Evolutionary conservation across 148 eudicot species (phyloP).

Genomic region (Camellia sinensis): DNA sequence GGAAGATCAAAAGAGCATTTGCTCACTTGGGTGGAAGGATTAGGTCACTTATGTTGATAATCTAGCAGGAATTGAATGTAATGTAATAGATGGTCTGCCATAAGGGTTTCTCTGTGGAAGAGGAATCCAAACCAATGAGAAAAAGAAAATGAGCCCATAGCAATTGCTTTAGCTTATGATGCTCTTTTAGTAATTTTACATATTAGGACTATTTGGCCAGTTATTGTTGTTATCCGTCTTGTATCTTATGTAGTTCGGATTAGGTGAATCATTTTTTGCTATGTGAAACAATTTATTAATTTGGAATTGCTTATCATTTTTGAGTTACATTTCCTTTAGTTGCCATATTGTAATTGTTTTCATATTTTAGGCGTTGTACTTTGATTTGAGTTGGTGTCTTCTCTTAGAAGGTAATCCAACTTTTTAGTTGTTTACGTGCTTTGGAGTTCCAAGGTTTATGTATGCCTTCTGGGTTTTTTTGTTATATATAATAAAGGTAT

Average conservation of each 20-base stretch:
- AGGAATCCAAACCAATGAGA: background rate
- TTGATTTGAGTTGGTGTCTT: too few species aligned
- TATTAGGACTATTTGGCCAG: background rate
- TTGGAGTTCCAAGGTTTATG: background rate
- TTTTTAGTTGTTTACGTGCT: background rate
- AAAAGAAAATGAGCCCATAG: background rate
- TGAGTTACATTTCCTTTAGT: background rate
- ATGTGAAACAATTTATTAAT: background rate
- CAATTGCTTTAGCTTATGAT: background rate
- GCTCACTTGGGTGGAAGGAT: background rate
- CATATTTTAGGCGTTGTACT: background rate
- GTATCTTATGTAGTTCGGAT: background rate
- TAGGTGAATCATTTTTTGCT: background rate
- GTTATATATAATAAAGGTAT: too few species aligned
- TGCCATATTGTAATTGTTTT: background rate
- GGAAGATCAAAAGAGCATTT: background rate
- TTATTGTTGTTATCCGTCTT: background rate
- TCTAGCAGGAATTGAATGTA: background rate
- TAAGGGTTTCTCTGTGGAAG: background rate
- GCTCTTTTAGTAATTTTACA: background rate
- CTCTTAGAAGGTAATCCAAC: background rate
- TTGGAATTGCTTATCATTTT: background rate
- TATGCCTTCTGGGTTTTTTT: background rate
- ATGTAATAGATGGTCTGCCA: background rate
- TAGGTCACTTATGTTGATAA: background rate